Evolutionary conservation across 2,329 filamentous ascomycete genomes (phyloP).

Genomic region (Cordyceps fumosorosea): DNA sequence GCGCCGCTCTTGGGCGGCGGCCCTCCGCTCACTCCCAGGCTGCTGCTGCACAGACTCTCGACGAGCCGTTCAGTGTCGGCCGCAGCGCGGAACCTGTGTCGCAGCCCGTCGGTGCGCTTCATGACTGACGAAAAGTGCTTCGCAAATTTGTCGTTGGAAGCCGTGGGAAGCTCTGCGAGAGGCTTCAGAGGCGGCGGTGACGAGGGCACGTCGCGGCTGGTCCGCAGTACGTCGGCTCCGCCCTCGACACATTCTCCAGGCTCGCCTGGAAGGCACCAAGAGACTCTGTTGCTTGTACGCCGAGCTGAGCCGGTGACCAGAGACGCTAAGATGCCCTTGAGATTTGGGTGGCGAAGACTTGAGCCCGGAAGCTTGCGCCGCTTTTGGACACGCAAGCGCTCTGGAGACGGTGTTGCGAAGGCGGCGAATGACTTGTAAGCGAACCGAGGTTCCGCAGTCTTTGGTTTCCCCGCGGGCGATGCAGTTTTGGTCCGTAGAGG

Average conservation of each 20-base stretch:
- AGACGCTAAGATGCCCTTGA: slow-evolving; percentile 30
- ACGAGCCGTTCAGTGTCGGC: slow-evolving; percentile 22
- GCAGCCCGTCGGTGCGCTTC: slow-evolving; percentile 25
- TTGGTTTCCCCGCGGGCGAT: slow-evolving; percentile 17
- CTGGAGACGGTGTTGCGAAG: slow-evolving; percentile 45
- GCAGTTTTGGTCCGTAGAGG: background rate
- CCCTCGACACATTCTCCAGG: slow-evolving; percentile 7
- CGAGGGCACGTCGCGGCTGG: slow-evolving; percentile 16
- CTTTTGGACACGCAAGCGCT: slow-evolving; percentile 20
- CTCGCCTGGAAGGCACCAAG: slow-evolving; percentile 29
- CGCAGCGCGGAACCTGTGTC: slow-evolving; percentile 23
- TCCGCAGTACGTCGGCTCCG: background rate
- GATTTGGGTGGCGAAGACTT: slow-evolving; percentile 23
- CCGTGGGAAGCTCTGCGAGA: slow-evolving; percentile 28
- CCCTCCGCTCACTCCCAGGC: background rate
- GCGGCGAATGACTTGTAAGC: slow-evolving; percentile 46
- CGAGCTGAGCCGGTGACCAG: slow-evolving; percentile 26
- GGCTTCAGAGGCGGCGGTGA: slow-evolving; percentile 39
- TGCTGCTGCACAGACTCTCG: slow-evolving; percentile 15
- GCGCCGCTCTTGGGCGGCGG: background rate
- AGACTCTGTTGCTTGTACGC: slow-evolving; percentile 27
- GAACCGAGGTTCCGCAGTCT: slow-evolving; percentile 41
- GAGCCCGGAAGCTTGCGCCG: slow-evolving; percentile 18
- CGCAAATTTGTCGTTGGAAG: slow-evolving; percentile 33
- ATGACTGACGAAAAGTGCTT: slow-evolving; percentile 43